Evolutionary conservation across 768 basidiomycete genomes (phyloP), one percentile per base, ranked within the genome.

Genomic region (Gloeostereum incarnatum): DNA sequence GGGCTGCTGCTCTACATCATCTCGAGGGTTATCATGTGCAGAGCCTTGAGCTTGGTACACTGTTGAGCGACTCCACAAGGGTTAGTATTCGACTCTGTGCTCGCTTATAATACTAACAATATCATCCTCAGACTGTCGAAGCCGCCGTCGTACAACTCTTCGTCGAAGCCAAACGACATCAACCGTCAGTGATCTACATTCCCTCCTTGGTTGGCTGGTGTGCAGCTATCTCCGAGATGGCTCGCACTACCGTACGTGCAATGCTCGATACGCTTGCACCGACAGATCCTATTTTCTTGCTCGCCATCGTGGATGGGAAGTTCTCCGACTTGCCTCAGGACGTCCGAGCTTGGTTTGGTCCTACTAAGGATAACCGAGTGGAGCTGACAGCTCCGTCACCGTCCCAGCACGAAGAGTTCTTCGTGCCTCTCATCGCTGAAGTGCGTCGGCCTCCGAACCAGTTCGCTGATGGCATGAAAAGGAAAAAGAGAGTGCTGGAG

Each of bases 1-100:
- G 89, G 26, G 80, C 92, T 1, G 96, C 94, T 1, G 78, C 87
- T 4, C 59, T 99, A 23, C 92, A 98, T 62, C 82, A 93, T 54
- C 62, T 99, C 14, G 96, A 99, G 62, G 94, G 96, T 0, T 96
- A 87, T 57, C 89, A 97, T 53, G 73, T 97, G 0, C 96, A 99
- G 57, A 91, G 77, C 49, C 69, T 98, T 37, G 96, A 99, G 53
- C 66, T 98, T 13, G 96, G 89, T 7, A 79, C 78, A 0, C 61
- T 99, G 30, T 69, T 98, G 62, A 73, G 86, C 27, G 94, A 98
- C 55, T 86, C 92, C 1, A 79, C 89, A 1, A 63, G 92, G 54
- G 93, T 94, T 43, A 53, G 86, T 64, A 10, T 32, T 19, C 4
- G 2, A 0, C 3, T 35, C 10, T 18, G 7, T 5, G 32, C 3